Base-by-base conservation (phyloP, 257 asterid species). In the Petunia axillaris region DNA sequence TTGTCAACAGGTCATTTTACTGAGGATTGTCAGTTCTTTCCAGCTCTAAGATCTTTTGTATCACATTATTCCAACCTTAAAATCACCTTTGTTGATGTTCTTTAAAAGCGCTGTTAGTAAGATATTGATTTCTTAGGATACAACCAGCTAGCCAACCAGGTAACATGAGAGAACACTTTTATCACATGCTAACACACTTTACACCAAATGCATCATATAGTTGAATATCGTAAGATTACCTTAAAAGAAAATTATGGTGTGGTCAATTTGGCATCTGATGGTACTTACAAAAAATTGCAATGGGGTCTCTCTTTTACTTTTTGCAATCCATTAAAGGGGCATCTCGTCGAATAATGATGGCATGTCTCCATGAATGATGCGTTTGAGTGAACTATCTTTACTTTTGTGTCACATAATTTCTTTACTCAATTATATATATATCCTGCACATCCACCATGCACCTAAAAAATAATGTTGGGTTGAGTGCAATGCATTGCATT, bases 181-280 rank as follows among this genome's bases (percentile, higher is more conserved):
- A 70, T 84, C 84, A 84, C 87, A 81, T 84, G 87, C 77, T 37
- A 84, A 79, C 52, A 81, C 59, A 60, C 85, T 78, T 81, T 65
- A 35, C 64, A 25, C 14, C 60, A n/a, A 8, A 35, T 66, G 44
- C 57, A 7, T 25, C n/a, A 36, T 5, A 16, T 13, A 36, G 40
- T 4, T 66, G 5, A 14, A 57, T 1, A 54, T 54, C 36, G n/a
- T 57, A 15, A 48, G 62, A 50, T 35, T 25, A 70, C 77, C 40
- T 71, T 48, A 5, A 46, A 46, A 10, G 35, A 71, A 71, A 25
- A 25, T 25, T 25, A 25, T 25, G 25, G 25, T 25, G 25, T 25
- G 0, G 25, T 25, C 25, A 25, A 25, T 25, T 25, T 25, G 25
- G 25, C 25, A 25, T 25, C 25, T 25, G 25, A 25, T 25, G 25